phyloP scores from a whole-genome alignment of 202 grass and related monocot genomes.

The Elaeis oleifera region DNA sequence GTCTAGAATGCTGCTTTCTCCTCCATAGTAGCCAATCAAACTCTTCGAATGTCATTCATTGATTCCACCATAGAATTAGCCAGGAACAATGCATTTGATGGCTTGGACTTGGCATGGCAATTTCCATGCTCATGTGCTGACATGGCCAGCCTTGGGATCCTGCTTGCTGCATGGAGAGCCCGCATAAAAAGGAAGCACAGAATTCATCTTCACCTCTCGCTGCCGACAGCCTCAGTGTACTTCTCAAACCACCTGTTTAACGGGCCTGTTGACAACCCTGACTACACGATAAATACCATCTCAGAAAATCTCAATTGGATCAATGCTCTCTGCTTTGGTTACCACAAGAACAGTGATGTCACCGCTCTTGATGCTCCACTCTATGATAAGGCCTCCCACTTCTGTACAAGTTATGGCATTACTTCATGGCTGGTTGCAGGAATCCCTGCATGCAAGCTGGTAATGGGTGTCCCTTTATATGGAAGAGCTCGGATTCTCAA shows the following conservation, averaged over 20 bases:
- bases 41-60: constrained; percentile 25
- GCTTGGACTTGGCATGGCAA: constrained; percentile 62
- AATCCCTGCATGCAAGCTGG: constrained; percentile 51
- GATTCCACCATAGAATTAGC: constrained; percentile 19
- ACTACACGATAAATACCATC: constrained; percentile 54
- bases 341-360: constrained; percentile 14
- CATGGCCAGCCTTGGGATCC: constrained; percentile 50
- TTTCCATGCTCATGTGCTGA: constrained; percentile 38
- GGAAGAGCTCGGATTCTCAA: constrained; percentile 64
- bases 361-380: constrained; percentile 69
- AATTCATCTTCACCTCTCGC: constrained; percentile 31
- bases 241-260: constrained; percentile 78
- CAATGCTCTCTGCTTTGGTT: constrained; percentile 57
- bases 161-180: constrained; percentile 43
- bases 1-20: constrained; percentile 35
- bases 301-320: constrained; percentile 54
- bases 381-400: constrained; percentile 65
- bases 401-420: constrained; percentile 72
- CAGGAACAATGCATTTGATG: constrained; percentile 42
- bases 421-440: constrained; percentile 81
- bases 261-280: constrained; percentile 19
- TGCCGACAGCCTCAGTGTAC: constrained; percentile 63
- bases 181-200: constrained; percentile 35
- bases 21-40: constrained; percentile 33
- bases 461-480: constrained; percentile 67